Evolutionary conservation across 768 basidiomycete genomes (phyloP).

Genomic region (Rubroboletus pulcherrimus): DNA sequence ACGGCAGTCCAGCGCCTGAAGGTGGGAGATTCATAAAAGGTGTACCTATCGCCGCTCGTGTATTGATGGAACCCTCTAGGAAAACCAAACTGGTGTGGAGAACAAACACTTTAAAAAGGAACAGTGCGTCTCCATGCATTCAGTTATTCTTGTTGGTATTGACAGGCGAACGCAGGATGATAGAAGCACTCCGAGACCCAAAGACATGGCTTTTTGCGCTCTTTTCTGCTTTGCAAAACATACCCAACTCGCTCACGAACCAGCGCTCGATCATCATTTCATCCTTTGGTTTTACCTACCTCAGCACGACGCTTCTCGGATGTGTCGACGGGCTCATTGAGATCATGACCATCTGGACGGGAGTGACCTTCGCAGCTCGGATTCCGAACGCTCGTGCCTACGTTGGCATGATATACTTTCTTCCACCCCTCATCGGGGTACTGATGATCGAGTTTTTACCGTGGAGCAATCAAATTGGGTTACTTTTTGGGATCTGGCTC

Average conservation of each 20-base stretch:
- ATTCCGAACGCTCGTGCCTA: constrained; percentile 60
- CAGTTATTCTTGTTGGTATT: not conserved
- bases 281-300: constrained; percentile 58
- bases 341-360: constrained; percentile 67
- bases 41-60: not conserved
- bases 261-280: constrained; percentile 62
- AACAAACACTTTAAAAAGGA: constrained; percentile 79
- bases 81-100: constrained; percentile 78
- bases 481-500: constrained; percentile 45
- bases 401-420: constrained; percentile 53
- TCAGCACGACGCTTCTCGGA: constrained; percentile 67
- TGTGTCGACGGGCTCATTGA: constrained; percentile 65
- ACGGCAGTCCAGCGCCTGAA: constrained; percentile 65
- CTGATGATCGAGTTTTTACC: constrained; percentile 63
- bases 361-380: constrained; percentile 54
- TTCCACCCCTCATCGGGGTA: constrained; percentile 63
- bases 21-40: constrained; percentile 30
- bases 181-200: constrained; percentile 62
- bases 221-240: constrained; percentile 55
- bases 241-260: constrained; percentile 66
- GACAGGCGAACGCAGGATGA: constrained; percentile 42
- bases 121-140: constrained; percentile 48
- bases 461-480: constrained; percentile 60
- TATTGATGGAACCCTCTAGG: constrained; percentile 30
- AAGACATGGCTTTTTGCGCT: constrained; percentile 78